These are phyloP conservation scores for Plasmodium chabaudi DNA, from an alignment of 169 alveolate species.

Conservation along the genomic window DNA sequence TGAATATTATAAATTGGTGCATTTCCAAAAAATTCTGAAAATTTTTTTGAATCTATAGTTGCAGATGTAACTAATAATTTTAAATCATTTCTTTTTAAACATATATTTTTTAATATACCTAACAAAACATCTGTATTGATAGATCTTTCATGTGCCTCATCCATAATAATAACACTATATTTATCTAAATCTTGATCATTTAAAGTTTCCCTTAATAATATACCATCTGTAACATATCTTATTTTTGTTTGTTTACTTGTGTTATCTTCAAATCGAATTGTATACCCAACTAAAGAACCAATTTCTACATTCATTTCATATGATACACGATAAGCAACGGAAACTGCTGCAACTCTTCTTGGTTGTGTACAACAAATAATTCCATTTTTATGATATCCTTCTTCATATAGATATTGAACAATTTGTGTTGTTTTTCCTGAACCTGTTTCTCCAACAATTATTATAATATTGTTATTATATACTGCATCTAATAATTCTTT, in stretches of 20 bases:
- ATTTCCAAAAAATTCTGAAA: conserved; percentile 98
- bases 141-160: conserved; percentile 99
- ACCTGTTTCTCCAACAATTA: conserved; percentile 99
- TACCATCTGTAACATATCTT: conserved; percentile 99
- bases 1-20: conserved; percentile 99
- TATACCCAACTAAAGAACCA: conserved; percentile 98
- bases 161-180: conserved; percentile 99
- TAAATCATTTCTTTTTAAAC: conserved; percentile 96
- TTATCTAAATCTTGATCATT: conserved; percentile 98
- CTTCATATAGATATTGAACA: conserved; percentile 96
- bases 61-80: conserved; percentile 99
- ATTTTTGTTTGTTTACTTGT: conserved; percentile 95
- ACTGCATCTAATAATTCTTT: conserved; percentile 83
- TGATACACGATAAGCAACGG: conserved; percentile 99
- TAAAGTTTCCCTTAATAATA: conserved; percentile 97
- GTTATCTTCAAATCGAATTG: conserved; percentile 99
- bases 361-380: conserved; percentile 99
- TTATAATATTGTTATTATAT: conserved; percentile 92
- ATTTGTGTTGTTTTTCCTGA: conserved; percentile 99
- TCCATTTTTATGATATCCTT: conserved; percentile 94
- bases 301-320: conserved; percentile 97
- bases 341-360: conserved; percentile 99
- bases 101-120: conserved; percentile 97
- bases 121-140: conserved; percentile 99
- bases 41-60: conserved; percentile 99